Conservation (phyloP, 768 basidiomycete species). For the Lyophyllum decastes region DNA sequence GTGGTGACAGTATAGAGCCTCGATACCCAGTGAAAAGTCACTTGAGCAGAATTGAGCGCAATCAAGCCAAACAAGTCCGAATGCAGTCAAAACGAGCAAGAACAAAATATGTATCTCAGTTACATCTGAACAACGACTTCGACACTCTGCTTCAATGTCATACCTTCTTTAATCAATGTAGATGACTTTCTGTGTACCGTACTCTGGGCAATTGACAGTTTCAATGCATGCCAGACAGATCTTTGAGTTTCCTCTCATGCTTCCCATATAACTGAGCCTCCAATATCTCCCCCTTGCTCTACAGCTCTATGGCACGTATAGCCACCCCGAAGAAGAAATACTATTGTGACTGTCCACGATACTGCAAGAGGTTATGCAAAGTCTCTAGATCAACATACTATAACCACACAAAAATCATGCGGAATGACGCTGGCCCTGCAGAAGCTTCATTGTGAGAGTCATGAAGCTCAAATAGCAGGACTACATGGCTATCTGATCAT, state of each 20-base stretch:
- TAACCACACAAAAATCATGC: neutral
- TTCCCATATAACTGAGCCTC: neutral
- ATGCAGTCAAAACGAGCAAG: neutral
- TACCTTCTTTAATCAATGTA: no score
- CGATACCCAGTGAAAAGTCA: neutral
- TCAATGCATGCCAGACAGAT: no score
- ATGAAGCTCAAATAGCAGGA: neutral
- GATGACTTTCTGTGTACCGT: no score
- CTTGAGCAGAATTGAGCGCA: neutral
- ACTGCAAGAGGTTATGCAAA: neutral
- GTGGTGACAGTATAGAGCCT: no score
- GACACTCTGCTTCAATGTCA: neutral
- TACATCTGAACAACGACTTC: neutral
- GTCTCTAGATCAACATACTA: neutral
- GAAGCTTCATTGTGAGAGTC: neutral
- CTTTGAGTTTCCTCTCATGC: no score
- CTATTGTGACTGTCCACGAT: neutral
- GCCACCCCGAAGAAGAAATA: neutral
- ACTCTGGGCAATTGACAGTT: no score
- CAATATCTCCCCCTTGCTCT: neutral
- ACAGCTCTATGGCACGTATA: neutral
- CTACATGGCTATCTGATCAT: neutral
- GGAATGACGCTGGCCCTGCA: neutral
- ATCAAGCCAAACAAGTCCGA: neutral
- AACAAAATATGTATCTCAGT: no score